phyloP scores from a whole-genome alignment of 192 early-diverging fungal species.

The Entomortierella beljakovae region DNA sequence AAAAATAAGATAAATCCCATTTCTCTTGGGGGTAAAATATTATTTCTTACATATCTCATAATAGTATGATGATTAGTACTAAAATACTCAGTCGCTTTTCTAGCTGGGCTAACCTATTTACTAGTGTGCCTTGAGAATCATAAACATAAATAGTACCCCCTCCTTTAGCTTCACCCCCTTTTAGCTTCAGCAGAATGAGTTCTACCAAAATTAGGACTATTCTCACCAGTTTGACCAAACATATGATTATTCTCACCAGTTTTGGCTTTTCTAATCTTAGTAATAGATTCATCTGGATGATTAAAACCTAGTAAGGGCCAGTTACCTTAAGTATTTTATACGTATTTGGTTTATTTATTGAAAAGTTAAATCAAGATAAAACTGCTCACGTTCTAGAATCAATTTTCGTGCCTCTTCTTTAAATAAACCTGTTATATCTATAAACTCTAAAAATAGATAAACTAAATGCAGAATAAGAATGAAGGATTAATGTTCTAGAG shows the following conservation, averaged over 20 bases:
- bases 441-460: conserved; percentile 11
- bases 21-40: not conserved
- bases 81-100: not conserved
- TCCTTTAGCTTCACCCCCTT: conserved; percentile 1
- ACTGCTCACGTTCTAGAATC: conserved; percentile 15
- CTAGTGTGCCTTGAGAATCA: not conserved
- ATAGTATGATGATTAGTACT: not conserved
- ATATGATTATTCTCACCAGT: not conserved
- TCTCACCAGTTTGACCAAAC: conserved; percentile 4
- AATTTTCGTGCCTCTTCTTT: conserved; percentile 20
- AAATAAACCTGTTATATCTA: conserved; percentile 7
- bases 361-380: conserved; percentile 3
- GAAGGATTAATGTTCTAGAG: conserved; percentile 7
- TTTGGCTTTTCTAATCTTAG: not conserved
- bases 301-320: conserved; percentile 13
- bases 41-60: conserved; percentile 9
- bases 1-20: not conserved
- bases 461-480: conserved; percentile 14
- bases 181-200: conserved; percentile 6
- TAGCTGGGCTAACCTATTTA: conserved; percentile 1
- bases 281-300: conserved; percentile 5
- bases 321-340: conserved; percentile 21
- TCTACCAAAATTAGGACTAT: not conserved
- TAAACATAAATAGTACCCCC: not conserved
- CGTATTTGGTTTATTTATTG: conserved; percentile 11